A percentile compares a stretch with the other conserved stretches of the same genome.
phyloP scores from a whole-genome alignment of 2,329 filamentous ascomycete species.

The Myriosclerotinia scirpicola region DNA sequence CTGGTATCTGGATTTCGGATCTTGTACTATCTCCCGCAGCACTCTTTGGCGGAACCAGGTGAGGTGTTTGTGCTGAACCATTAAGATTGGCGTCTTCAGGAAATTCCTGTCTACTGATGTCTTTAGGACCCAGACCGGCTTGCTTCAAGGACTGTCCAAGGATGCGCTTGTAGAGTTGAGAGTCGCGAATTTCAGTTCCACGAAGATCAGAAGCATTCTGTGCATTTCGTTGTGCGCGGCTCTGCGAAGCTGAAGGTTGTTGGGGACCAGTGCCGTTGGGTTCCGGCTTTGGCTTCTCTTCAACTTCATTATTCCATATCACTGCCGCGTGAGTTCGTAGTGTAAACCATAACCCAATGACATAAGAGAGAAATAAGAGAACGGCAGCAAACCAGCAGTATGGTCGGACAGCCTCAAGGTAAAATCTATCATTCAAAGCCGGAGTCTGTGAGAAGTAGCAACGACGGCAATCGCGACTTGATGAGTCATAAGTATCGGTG shows the following conservation, averaged over 20 bases:
- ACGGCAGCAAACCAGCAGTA: constrained; percentile 88
- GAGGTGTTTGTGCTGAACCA: constrained; percentile 55
- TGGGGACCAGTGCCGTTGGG: constrained; percentile 40
- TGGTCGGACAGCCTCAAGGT: constrained; percentile 83
- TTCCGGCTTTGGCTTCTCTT: constrained; percentile 71
- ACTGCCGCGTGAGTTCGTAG: constrained; percentile 92
- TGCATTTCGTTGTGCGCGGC: constrained; percentile 31
- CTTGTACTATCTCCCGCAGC: constrained; percentile 47
- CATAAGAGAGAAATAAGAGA: constrained; percentile 86
- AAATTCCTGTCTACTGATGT: constrained; percentile 47
- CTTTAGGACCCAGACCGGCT: constrained; percentile 63
- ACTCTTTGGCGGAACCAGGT: constrained; percentile 73
- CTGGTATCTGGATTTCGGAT: constrained; percentile 57
- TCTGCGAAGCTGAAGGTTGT: constrained; percentile 31
- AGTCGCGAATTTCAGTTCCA: constrained; percentile 72
- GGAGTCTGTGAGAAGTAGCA: constrained; percentile 93
- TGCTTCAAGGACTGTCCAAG: constrained; percentile 87
- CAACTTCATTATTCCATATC: constrained; percentile 87
- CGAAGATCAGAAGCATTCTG: constrained; percentile 29
- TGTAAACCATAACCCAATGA: constrained; percentile 94
- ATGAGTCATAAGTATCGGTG: constrained; percentile 47
- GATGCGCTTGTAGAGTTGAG: constrained; percentile 88
- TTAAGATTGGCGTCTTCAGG: constrained; percentile 42
- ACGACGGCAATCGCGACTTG: constrained; percentile 74
- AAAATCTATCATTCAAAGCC: constrained; percentile 83